phyloP scores from a whole-genome alignment of 306 rosid genomes.

The Styphnolobium japonicum region DNA sequence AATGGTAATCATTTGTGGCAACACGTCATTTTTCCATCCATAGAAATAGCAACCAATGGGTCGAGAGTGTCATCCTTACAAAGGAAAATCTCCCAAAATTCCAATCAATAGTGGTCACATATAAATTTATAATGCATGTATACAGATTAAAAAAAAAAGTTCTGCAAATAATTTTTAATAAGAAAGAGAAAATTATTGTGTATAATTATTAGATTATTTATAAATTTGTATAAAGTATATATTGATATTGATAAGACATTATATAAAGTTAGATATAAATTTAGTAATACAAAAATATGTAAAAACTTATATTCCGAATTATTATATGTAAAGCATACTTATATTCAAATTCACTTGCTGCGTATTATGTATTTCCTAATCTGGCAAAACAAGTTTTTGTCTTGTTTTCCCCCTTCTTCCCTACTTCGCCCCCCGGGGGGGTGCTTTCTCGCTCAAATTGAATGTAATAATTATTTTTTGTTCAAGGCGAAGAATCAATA shows the following conservation, averaged over 20 bases:
- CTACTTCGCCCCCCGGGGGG: no score
- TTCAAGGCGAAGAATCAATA: no score
- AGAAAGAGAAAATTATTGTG: neutral
- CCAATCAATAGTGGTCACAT: neutral
- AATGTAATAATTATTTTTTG: no score
- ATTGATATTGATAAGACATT: neutral
- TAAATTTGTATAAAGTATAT: no score
- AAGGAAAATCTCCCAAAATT: neutral
- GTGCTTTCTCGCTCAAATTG: no score
- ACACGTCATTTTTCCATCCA: conserved; percentile 20
- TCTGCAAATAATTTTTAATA: no score
- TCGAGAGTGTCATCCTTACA: neutral
- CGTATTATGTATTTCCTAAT: neutral
- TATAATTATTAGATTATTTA: no score
- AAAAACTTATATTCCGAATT: no score
- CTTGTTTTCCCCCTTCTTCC: no score
- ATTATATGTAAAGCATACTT: no score
- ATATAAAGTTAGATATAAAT: no score
- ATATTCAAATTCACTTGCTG: neutral
- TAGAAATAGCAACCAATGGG: neutral
- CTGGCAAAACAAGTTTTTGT: no score
- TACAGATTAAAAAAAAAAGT: neutral
- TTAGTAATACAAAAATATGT: neutral
- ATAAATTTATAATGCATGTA: neutral
- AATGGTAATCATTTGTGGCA: conserved; percentile 3